Evolutionary conservation across 106 monocot species (phyloP).

Genomic region (Acorus gramineus): DNA sequence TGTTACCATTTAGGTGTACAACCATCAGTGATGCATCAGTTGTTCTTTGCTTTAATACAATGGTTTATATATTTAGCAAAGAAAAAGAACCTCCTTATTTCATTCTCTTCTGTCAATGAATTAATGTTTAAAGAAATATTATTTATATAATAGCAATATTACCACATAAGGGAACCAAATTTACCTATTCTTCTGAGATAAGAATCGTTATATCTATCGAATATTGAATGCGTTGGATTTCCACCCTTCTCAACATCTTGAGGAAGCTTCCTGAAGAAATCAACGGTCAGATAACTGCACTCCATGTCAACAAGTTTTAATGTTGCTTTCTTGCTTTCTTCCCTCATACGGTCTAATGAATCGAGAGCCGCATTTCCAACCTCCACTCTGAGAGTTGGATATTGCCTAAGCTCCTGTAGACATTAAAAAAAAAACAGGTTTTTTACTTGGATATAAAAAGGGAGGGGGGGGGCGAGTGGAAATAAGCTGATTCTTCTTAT

Average conservation of each 20-base stretch:
- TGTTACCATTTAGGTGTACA: too few relatives aligned
- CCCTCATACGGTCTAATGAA: conserved; percentile 84
- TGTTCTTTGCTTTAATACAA: too few relatives aligned
- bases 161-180: background rate
- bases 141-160: too few relatives aligned
- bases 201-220: conserved; percentile 87
- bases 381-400: conserved; percentile 76
- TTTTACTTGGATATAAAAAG: too few relatives aligned
- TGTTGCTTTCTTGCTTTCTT: conserved; percentile 89
- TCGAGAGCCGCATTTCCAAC: conserved; percentile 81
- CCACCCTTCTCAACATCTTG: conserved; percentile 95
- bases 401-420: conserved; percentile 82
- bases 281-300: conserved; percentile 84
- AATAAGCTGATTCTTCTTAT: too few relatives aligned
- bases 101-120: too few relatives aligned
- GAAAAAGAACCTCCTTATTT: too few relatives aligned
- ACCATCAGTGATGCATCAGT: too few relatives aligned
- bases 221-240: conserved; percentile 85
- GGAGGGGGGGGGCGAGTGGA: too few relatives aligned
- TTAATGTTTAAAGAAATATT: too few relatives aligned
- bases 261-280: conserved; percentile 97
- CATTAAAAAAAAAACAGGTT: background rate
- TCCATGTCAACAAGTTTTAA: conserved; percentile 94
- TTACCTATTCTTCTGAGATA: conserved; percentile 87
- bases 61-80: too few relatives aligned